phyloP scores from a whole-genome alignment of 1,284 basidiomycete genomes.

The Mycena citricolor region DNA sequence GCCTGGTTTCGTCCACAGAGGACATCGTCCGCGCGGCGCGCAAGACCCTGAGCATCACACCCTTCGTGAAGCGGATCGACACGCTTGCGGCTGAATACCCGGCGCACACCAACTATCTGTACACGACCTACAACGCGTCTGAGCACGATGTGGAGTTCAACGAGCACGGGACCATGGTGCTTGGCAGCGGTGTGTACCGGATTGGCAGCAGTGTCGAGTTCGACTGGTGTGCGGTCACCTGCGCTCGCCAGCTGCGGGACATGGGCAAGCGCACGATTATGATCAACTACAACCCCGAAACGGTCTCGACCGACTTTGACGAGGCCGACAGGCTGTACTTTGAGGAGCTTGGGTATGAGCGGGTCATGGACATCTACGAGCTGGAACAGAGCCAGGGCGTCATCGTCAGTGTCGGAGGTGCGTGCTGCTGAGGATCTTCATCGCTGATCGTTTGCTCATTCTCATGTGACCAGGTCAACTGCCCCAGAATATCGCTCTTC shows the following conservation, averaged over 20 bases:
- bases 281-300: constrained; percentile 99
- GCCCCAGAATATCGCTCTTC: constrained; percentile 97
- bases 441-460: constrained; percentile 3
- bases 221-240: constrained; percentile 99
- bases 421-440: constrained; percentile 28
- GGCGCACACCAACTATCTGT: constrained; percentile 98
- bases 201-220: constrained; percentile 99
- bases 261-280: constrained; percentile 97
- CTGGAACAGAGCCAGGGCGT: constrained; percentile 91
- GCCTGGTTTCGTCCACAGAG: constrained; percentile 71
- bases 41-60: constrained; percentile 86
- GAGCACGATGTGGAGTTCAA: constrained; percentile 96
- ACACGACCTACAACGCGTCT: constrained; percentile 98
- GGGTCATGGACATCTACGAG: constrained; percentile 99
- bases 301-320: constrained; percentile 98
- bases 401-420: constrained; percentile 95
- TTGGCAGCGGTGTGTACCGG: constrained; percentile 98
- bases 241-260: constrained; percentile 86
- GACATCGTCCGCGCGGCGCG: constrained; percentile 80
- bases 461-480: constrained; percentile 68
- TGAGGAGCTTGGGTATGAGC: constrained; percentile 96
- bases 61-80: constrained; percentile 99
- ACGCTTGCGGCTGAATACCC: constrained; percentile 99
- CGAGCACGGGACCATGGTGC: constrained; percentile 97
- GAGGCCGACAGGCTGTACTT: constrained; percentile 99